These are phyloP conservation scores for Bruguiera hainesii DNA, from an alignment of 441 rosid genomes.

Conservation along the genomic window DNA sequence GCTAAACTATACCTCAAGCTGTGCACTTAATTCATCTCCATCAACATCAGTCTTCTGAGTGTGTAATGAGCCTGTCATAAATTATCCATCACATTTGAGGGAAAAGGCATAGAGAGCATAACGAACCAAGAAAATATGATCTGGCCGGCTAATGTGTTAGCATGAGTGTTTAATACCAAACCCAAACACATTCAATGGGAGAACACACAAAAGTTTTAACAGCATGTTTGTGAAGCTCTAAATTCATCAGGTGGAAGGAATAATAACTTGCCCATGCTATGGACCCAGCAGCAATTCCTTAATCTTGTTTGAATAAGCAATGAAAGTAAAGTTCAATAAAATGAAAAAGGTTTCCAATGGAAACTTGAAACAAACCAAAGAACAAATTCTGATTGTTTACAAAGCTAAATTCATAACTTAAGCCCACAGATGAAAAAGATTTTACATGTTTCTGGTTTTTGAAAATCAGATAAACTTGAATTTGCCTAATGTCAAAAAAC, in stretches of 20 bases:
- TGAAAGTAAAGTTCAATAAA: too few species aligned
- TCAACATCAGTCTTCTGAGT: constrained; percentile 40
- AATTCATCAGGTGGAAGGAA: too few species aligned
- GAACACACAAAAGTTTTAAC: too few species aligned
- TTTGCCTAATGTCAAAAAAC: background rate
- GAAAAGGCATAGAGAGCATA: constrained; percentile 6
- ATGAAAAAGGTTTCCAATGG: too few species aligned
- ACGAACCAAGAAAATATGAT: constrained; percentile 1
- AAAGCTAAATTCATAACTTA: background rate
- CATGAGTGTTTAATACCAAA: too few species aligned
- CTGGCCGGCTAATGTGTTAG: background rate
- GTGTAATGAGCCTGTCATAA: constrained; percentile 49
- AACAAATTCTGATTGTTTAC: too few species aligned
- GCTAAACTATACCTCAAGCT: constrained; percentile 51
- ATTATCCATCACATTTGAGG: constrained; percentile 22
- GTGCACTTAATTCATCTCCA: constrained; percentile 42
- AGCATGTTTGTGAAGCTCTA: too few species aligned
- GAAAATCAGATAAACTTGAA: background rate
- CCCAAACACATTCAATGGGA: too few species aligned
- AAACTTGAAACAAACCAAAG: too few species aligned
- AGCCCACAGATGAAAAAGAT: background rate
- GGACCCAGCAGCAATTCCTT: too few species aligned
- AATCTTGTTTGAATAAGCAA: too few species aligned
- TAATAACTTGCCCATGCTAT: too few species aligned
- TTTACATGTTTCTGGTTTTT: background rate